These are phyloP conservation scores for Globisporangium splendens DNA, from an alignment of 352 stramenopile genomes.

Conservation along the genomic window DNA sequence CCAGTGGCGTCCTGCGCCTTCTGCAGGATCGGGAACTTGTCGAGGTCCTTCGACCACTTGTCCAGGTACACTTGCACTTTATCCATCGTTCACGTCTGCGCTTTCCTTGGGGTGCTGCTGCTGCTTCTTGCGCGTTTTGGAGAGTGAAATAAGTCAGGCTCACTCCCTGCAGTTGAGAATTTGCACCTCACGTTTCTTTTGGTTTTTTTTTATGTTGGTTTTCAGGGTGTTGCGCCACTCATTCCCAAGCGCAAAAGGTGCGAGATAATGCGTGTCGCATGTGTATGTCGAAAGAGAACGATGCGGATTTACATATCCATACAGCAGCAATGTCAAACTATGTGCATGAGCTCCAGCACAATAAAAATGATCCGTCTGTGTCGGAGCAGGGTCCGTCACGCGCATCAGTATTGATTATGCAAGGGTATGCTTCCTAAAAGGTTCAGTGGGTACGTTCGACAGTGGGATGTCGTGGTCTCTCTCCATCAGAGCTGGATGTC, in stretches of 20 bases:
- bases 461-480: slow-evolving; percentile 9
- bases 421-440: slow-evolving; percentile 2
- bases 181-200: slow-evolving; percentile 14
- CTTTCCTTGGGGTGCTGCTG: not conserved
- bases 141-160: slow-evolving; percentile 12
- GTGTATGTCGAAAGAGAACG: no score
- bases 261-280: not conserved
- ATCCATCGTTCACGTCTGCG: slow-evolving; percentile 62
- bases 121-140: slow-evolving; percentile 14
- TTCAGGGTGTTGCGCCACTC: slow-evolving; percentile 11
- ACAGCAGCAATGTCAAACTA: not conserved
- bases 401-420: not conserved
- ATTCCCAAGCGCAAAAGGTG: slow-evolving; percentile 1
- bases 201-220: slow-evolving; percentile 10
- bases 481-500: not conserved
- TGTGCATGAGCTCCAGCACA: not conserved
- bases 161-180: slow-evolving; percentile 12
- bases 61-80: slow-evolving; percentile 82
- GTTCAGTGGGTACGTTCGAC: not conserved
- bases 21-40: slow-evolving; percentile 78
- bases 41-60: slow-evolving; percentile 85
- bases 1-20: slow-evolving; percentile 77
- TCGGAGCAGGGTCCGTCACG: not conserved
- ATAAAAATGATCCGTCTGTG: slow-evolving; percentile 2
- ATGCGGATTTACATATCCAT: not conserved